Percentiles rank a stretch among this genome's conserved stretches.
Conservation (phyloP, 306 rosid genomes). For the Sechiopsis laciniata region DNA sequence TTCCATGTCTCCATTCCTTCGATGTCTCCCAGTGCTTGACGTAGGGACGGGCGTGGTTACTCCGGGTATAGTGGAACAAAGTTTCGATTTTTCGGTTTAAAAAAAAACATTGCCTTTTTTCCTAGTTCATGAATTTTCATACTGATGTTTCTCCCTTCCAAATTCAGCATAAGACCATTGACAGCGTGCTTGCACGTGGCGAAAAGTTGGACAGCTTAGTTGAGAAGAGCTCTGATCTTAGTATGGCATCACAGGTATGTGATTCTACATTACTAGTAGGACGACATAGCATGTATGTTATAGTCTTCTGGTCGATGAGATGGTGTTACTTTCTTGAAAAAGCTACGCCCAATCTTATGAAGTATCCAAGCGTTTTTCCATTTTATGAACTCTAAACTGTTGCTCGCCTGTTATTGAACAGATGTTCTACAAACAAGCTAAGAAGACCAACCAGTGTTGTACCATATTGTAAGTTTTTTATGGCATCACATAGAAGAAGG, state of each 20-base stretch:
- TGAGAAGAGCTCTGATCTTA: constrained; percentile 97
- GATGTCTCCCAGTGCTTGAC: too few species aligned
- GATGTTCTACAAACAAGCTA: constrained; percentile 99
- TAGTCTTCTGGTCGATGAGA: neutral
- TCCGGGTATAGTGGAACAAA: too few species aligned
- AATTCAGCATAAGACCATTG: constrained; percentile 90
- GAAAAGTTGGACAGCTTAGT: constrained; percentile 96
- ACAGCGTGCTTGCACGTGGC: constrained; percentile 94
- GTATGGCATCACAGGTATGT: constrained; percentile 89
- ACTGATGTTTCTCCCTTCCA: neutral
- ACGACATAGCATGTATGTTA: neutral
- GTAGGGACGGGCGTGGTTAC: too few species aligned
- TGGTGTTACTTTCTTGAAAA: neutral
- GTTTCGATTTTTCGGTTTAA: too few species aligned
- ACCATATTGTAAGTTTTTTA: constrained; percentile 54
- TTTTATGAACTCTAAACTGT: neutral
- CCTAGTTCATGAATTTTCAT: neutral
- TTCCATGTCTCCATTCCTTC: too few species aligned
- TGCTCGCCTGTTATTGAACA: constrained; percentile 37
- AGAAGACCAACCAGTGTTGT: constrained; percentile 87
- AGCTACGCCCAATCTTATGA: neutral
- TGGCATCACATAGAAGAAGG: constrained; percentile 15
- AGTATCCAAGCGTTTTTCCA: neutral
- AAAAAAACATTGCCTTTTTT: neutral
- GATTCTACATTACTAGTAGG: constrained; percentile 11